Evolutionary conservation across 768 basidiomycete genomes (phyloP), one percentile per base, ranked within the genome.

Genomic region (Mycena filopes): DNA sequence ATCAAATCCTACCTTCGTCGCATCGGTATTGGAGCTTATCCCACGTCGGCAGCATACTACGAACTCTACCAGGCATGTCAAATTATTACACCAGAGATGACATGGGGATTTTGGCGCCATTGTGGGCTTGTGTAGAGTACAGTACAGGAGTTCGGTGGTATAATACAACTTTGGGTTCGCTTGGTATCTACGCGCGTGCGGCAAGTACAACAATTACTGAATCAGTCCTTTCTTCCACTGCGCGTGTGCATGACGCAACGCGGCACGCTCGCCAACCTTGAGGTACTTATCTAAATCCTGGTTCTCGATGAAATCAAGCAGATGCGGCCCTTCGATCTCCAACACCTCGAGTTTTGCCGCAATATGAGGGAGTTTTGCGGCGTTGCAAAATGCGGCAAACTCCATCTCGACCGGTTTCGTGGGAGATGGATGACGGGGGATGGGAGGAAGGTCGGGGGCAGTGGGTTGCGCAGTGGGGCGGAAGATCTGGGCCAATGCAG

Each of bases 1-100:
- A 72, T 75, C 59, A 76, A 33, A 33, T 33, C 31, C 5, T 12
- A 33, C 12, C 31, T 33, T 12, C 31, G 31, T 33, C 31, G 31
- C 12, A 33, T 33, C 12, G 31, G 31, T 5, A 33, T 33, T 12
- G 31, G 12, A 33, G 31, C 31, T 33, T 33, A 33, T 33, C 31
- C 31, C 31, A 12, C 12, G 7, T 33, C 31, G 5, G 31, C 31
- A 33, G 31, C 73, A 47, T 33, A n/a, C 18, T 61, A 61, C 50
- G 42, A 61, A 31, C 48, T 61, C 11, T 53, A 61, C 18, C 26
- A 18, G 29, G 33, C 60, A 16, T 42, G 40, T 33, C 13, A 53
- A 25, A 42, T 53, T 18, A 61, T 61, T 28, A 61, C 60, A 20
- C 60, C 60, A n/a, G 48, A 51, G 4, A 53, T 51, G 49, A 53